phyloP scores from a whole-genome alignment of 2,329 filamentous ascomycete genomes.

The Cadophora luteo-olivacea region DNA sequence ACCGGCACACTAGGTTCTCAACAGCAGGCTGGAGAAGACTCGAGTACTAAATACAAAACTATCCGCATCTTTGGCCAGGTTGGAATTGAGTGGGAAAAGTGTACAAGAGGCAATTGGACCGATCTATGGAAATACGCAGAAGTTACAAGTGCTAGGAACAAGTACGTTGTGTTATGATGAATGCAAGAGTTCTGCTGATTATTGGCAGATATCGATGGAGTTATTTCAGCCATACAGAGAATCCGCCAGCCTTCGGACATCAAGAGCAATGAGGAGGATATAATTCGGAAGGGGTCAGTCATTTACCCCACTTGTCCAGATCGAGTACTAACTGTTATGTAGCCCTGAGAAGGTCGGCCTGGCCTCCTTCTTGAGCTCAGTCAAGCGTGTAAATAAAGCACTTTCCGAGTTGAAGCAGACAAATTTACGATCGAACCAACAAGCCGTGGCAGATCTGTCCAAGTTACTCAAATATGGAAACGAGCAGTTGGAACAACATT shows the following conservation, averaged over 20 bases:
- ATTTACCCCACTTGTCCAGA: conserved; percentile 2
- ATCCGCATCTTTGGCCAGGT: conserved; percentile 80
- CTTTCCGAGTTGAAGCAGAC: conserved; percentile 83
- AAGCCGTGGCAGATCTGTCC: conserved; percentile 81
- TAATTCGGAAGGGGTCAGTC: conserved; percentile 78
- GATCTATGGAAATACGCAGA: conserved; percentile 90
- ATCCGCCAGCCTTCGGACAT: conserved; percentile 91
- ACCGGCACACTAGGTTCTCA: conserved; percentile 56
- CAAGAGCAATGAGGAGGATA: conserved; percentile 88
- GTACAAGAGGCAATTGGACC: conserved; percentile 92
- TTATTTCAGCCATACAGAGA: conserved; percentile 86
- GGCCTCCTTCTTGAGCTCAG: conserved; percentile 83
- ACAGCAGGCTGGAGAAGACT: conserved; percentile 85
- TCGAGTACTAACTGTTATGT: conserved; percentile 35
- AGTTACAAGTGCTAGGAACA: conserved; percentile 82
- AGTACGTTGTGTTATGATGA: conserved; percentile 57
- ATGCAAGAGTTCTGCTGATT: conserved; percentile 28
- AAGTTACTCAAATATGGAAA: conserved; percentile 80
- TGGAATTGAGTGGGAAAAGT: conserved; percentile 88
- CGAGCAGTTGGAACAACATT: conserved; percentile 82
- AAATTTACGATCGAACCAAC: conserved; percentile 91
- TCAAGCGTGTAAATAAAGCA: conserved; percentile 89
- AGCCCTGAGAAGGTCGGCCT: conserved; percentile 83
- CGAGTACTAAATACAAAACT: conserved; percentile 95
- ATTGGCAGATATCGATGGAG: conserved; percentile 76